Percentiles rank a stretch among this genome's conserved stretches.
Conservation (phyloP, 169 alveolate genomes). For the Eimeria brunetti region DNA sequence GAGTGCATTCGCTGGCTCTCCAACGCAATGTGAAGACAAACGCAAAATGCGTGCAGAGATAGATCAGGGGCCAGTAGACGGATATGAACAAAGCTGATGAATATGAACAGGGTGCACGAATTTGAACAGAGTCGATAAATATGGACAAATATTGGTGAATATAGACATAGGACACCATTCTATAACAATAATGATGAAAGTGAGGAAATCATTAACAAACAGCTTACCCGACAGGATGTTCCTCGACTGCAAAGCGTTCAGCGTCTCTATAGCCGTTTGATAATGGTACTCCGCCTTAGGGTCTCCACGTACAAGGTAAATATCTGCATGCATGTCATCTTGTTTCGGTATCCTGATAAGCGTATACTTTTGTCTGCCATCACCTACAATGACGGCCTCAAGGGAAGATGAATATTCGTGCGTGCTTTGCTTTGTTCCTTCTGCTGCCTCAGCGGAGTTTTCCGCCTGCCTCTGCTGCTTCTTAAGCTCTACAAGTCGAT, state of each 20-base stretch:
- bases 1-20: background rate
- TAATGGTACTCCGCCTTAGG: constrained; percentile 77
- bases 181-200: too few relatives aligned
- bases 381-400: constrained; percentile 68
- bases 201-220: too few relatives aligned
- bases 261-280: constrained; percentile 76
- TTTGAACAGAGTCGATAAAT: too few relatives aligned
- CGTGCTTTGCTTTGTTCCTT: constrained; percentile 18
- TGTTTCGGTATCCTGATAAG: constrained; percentile 64
- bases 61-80: too few relatives aligned
- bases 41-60: too few relatives aligned
- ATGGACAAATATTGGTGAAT: too few relatives aligned
- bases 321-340: constrained; percentile 12
- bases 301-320: constrained; percentile 76
- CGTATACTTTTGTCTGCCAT: constrained; percentile 74
- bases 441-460: background rate
- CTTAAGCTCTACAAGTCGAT: constrained; percentile 49
- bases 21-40: background rate
- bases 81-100: background rate
- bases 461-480: constrained; percentile 9
- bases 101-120: too few relatives aligned
- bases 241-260: constrained; percentile 67
- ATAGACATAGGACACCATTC: too few relatives aligned
- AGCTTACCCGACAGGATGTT: constrained; percentile 57
- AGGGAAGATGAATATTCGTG: constrained; percentile 30